Evolutionary conservation across 306 rosid species (phyloP).

Genomic region (Gillenia trifoliata): DNA sequence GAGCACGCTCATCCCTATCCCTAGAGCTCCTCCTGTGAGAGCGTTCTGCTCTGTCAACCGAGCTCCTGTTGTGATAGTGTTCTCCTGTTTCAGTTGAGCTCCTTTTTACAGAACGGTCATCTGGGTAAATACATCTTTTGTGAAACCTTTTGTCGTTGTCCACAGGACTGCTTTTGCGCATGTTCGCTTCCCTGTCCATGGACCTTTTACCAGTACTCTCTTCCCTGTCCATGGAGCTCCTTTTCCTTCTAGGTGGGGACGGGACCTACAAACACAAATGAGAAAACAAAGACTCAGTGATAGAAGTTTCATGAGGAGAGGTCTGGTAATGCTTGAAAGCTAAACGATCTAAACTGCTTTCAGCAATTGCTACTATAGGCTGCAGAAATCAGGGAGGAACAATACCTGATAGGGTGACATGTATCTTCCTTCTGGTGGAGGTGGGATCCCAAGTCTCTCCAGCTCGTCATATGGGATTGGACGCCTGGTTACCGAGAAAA

Average conservation of each 20-base stretch:
- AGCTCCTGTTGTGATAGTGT: constrained; percentile 27
- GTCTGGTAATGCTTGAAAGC: neutral
- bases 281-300: neutral
- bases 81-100: constrained; percentile 26
- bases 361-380: neutral
- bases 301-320: neutral
- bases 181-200: constrained; percentile 24
- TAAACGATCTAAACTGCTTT: neutral
- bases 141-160: constrained; percentile 22
- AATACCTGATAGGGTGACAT: constrained; percentile 75
- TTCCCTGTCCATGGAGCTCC: constrained; percentile 31
- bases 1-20: constrained; percentile 42
- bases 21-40: constrained; percentile 11
- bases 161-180: constrained; percentile 13
- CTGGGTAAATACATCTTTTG: constrained; percentile 31
- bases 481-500: constrained; percentile 39
- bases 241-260: constrained; percentile 73
- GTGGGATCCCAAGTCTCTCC: constrained; percentile 81
- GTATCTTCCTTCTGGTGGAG: constrained; percentile 90
- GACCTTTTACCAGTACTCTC: constrained; percentile 33
- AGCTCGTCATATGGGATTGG: constrained; percentile 71
- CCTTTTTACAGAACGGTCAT: constrained; percentile 18
- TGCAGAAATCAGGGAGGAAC: neutral
- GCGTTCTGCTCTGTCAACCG: constrained; percentile 29
- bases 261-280: constrained; percentile 47